Base-by-base conservation (phyloP, 768 basidiomycete species). In the Multifurca ochricompacta region DNA sequence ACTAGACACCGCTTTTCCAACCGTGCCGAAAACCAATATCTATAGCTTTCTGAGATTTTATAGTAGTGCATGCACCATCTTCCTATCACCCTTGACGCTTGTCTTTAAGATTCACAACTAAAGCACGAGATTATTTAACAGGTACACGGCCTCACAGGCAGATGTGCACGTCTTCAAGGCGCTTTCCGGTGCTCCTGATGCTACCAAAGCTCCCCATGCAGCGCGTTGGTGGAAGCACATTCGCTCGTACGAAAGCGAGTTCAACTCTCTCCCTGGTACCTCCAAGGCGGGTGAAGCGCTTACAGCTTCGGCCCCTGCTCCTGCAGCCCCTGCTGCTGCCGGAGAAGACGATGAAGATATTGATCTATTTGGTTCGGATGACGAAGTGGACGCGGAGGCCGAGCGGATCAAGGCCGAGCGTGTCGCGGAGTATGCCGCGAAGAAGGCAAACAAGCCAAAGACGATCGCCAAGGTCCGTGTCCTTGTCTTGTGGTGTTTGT, bases 171-270 rank as follows among this genome's bases (percentile, higher is more conserved):
- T 95, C 67, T 93, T 87, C 81, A 91, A 88, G 68, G 77, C 87
- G 14, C 74, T 97, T 69, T 63, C 76, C 35, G 74, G 79, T 25
- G 77, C 79, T 14, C 90, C 91, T 48, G 75, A 79, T 59, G 78
- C 83, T 41, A 68, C 81, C 41, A 66, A 75, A 48, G 76, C 78
- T 70, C 90, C 91, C 56, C 78, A 90, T 71, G 80, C 82, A 48
- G 78, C 86, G 31, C 78, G 95, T 66, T 98, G 95, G 95, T 95
- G 91, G 79, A 82, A 73, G 58, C 96, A 98, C 74, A 95, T 96
- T 73, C 76, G 83, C 63, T 93, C 93, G 16, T 95, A 88, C 70
- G 72, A 77, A 51, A 69, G 81, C 44, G 91, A 96, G 73, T 83
- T 85, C 74, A 75, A 68, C 51, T 76, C 82, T 61, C 79, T 97